phyloP scores from a whole-genome alignment of 768 basidiomycete genomes.

The Leccinellum albellum region DNA sequence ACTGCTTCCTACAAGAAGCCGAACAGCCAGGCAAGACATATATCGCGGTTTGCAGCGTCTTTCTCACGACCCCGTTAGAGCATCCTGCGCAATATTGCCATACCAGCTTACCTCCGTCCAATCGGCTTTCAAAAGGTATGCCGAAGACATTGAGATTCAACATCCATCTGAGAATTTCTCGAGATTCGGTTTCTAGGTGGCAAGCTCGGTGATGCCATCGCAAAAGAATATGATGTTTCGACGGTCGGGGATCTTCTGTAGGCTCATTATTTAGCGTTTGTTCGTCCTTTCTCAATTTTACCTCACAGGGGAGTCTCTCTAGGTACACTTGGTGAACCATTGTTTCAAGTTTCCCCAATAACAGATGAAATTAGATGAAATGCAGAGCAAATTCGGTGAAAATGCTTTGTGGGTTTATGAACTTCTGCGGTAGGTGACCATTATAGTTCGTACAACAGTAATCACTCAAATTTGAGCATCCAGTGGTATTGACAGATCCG shows the following conservation, averaged over 20 bases:
- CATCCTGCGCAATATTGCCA: conserved; percentile 77
- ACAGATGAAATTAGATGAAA: conserved; percentile 49
- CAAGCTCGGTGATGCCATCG: conserved; percentile 85
- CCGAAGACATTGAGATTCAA: not conserved
- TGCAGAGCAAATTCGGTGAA: conserved; percentile 80
- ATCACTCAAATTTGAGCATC: not conserved
- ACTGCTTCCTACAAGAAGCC: conserved; percentile 91
- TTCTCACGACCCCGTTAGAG: conserved; percentile 45
- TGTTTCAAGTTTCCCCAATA: not conserved
- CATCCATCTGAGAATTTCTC: conserved; percentile 3
- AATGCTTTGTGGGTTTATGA: conserved; percentile 90
- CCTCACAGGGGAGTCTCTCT: conserved; percentile 50
- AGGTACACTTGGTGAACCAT: conserved; percentile 37
- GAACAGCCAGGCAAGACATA: conserved; percentile 62
- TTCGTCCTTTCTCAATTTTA: conserved; percentile 4
- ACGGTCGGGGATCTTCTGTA: conserved; percentile 90
- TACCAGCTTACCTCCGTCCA: conserved; percentile 79
- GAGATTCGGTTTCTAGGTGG: conserved; percentile 94
- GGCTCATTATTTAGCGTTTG: conserved; percentile 26
- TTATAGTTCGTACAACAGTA: not conserved
- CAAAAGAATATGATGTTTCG: conserved; percentile 82
- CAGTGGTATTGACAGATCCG: conserved; percentile 83
- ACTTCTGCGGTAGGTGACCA: conserved; percentile 62
- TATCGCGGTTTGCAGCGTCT: not conserved
- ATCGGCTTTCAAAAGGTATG: conserved; percentile 83